phyloP scores from a whole-genome alignment of 1,284 basidiomycete genomes.

The Ustilago trichophora region DNA sequence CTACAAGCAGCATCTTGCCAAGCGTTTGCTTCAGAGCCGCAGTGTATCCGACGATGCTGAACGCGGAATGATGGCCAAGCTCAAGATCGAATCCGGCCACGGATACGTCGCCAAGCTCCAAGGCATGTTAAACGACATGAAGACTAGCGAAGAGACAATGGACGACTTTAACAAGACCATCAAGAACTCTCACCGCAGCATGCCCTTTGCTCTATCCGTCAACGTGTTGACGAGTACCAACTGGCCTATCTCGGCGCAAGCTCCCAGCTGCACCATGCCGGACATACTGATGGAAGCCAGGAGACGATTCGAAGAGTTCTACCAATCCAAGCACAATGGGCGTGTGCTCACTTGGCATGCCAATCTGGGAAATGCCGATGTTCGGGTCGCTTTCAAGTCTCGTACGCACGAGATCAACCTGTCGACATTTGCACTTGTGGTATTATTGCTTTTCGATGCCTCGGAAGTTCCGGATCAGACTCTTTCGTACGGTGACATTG shows the following conservation, averaged over 20 bases:
- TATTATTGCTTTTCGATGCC: constrained; percentile 87
- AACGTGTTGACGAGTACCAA: constrained; percentile 64
- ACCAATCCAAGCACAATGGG: constrained; percentile 86
- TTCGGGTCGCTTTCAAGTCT: constrained; percentile 82
- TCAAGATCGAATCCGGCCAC: constrained; percentile 95
- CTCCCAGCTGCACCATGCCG: constrained; percentile 49
- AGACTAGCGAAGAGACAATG: constrained; percentile 84
- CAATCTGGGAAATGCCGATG: constrained; percentile 89
- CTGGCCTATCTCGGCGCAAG: constrained; percentile 60
- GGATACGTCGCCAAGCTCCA: constrained; percentile 98
- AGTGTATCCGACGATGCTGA: constrained; percentile 97
- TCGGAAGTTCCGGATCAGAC: constrained; percentile 9
- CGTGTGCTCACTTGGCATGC: constrained; percentile 92
- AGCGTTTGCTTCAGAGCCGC: constrained; percentile 83
- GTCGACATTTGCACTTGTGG: constrained; percentile 86
- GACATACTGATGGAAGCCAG: constrained; percentile 62
- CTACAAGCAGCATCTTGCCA: constrained; percentile 95
- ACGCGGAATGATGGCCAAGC: constrained; percentile 94
- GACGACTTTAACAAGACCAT: constrained; percentile 76
- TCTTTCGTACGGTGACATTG: constrained; percentile 47
- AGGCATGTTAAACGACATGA: constrained; percentile 99
- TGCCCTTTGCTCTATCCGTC: constrained; percentile 77
- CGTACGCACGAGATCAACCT: constrained; percentile 90
- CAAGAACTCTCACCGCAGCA: constrained; percentile 71
- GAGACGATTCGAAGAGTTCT: constrained; percentile 85